phyloP scores from a whole-genome alignment of 1,139 yeast genomes.

The Blastobotrys buckinghamii region DNA sequence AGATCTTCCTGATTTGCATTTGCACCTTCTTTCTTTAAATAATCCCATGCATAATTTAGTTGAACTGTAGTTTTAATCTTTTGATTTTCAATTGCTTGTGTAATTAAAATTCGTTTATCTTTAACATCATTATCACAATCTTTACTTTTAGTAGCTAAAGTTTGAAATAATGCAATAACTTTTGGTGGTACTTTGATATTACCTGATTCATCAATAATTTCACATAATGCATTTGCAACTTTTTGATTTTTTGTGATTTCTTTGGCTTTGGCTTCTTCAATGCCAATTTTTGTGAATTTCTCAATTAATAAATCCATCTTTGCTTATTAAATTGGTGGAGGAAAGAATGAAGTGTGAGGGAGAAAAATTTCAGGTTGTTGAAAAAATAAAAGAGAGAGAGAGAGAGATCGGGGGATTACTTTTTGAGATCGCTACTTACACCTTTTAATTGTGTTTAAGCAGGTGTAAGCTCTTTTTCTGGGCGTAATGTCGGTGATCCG shows the following conservation, averaged over 20 bases:
- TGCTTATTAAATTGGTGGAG: slow-evolving; percentile 15
- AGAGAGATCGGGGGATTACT: background rate
- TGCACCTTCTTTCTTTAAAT: slow-evolving; percentile 44
- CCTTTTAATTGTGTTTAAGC: no score
- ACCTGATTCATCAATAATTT: slow-evolving; percentile 45
- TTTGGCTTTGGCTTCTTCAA: slow-evolving; percentile 34
- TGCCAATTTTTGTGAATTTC: slow-evolving; percentile 57
- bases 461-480: no score
- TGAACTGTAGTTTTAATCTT: slow-evolving; percentile 64
- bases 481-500: no score
- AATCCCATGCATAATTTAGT: slow-evolving; percentile 74
- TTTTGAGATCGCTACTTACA: no score
- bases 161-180: slow-evolving; percentile 60
- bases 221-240: slow-evolving; percentile 63
- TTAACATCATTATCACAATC: slow-evolving; percentile 26
- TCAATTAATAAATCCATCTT: slow-evolving; percentile 34
- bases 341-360: background rate
- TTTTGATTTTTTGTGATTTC: slow-evolving; percentile 83
- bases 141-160: slow-evolving; percentile 52
- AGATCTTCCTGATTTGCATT: slow-evolving; percentile 43
- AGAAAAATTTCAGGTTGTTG: background rate
- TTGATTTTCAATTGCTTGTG: slow-evolving; percentile 57
- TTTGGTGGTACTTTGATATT: slow-evolving; percentile 39
- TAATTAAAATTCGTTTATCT: slow-evolving; percentile 44
- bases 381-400: background rate